A percentile compares a stretch with the other conserved stretches of the same genome.
phyloP scores from a whole-genome alignment of 2,329 filamentous ascomycete genomes.

The Dissoconium aciculare region DNA sequence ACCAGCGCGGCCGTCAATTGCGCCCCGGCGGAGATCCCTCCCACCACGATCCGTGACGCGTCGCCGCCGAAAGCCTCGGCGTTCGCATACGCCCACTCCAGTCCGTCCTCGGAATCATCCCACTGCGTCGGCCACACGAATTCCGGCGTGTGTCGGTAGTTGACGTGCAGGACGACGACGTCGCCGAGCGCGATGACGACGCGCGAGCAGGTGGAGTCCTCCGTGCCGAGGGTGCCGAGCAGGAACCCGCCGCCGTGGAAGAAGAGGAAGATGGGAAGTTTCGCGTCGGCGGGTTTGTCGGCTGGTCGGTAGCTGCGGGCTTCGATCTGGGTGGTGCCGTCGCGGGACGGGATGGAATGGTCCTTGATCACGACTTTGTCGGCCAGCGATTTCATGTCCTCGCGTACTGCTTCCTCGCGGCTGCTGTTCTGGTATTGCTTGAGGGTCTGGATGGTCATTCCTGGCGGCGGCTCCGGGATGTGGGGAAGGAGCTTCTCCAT shows the following conservation, averaged over 20 bases:
- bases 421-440: conserved; percentile 7
- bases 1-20: conserved; percentile 31
- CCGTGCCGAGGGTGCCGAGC: conserved; percentile 39
- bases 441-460: conserved; percentile 8
- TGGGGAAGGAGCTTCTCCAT: conserved; percentile 6
- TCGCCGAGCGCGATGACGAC: conserved; percentile 29
- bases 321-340: conserved; percentile 31
- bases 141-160: conserved; percentile 46
- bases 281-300: conserved; percentile 19
- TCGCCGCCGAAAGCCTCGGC: conserved; percentile 28
- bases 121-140: conserved; percentile 38
- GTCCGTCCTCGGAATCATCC: conserved; percentile 40
- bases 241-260: conserved; percentile 44
- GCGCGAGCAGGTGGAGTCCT: conserved; percentile 38
- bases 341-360: conserved; percentile 28
- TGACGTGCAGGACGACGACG: conserved; percentile 39
- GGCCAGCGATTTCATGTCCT: conserved; percentile 6
- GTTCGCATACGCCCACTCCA: conserved; percentile 39
- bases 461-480: conserved; percentile 5
- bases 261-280: conserved; percentile 33
- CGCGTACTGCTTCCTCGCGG: conserved; percentile 6
- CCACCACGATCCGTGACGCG: conserved; percentile 28
- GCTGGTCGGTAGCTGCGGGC: conserved; percentile 35
- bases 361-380: conserved; percentile 6
- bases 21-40: conserved; percentile 37